Conservation (phyloP, 2,329 filamentous ascomycete species). For the Trichoderma sp. region DNA sequence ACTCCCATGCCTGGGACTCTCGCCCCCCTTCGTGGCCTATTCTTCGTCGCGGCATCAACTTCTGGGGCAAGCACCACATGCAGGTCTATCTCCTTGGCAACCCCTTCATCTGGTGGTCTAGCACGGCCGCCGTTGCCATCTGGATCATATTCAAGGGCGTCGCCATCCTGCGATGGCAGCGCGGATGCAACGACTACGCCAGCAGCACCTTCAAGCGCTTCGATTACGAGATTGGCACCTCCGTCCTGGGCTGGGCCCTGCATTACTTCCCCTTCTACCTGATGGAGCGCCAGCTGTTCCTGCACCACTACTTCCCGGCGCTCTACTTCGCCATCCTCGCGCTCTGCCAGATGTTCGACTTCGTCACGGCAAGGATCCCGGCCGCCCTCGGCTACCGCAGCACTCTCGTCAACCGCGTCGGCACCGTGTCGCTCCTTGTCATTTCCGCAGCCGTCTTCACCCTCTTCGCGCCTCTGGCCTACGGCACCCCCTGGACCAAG, state of each 20-base stretch:
- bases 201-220: slow-evolving; percentile 89
- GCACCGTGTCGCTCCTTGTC: slow-evolving; percentile 72
- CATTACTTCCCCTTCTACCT: slow-evolving; percentile 99
- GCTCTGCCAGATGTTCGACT: slow-evolving; percentile 88
- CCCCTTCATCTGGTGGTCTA: slow-evolving; percentile 91
- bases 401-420: slow-evolving; percentile 73
- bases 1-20: slow-evolving; percentile 98
- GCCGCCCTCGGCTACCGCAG: slow-evolving; percentile 65
- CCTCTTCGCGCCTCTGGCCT: slow-evolving; percentile 85
- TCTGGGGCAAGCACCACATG: slow-evolving; percentile 92
- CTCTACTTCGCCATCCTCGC: slow-evolving; percentile 93
- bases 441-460: slow-evolving; percentile 75
- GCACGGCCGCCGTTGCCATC: slow-evolving; percentile 72
- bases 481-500: slow-evolving; percentile 94
- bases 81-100: slow-evolving; percentile 98
- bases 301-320: slow-evolving; percentile 98
- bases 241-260: slow-evolving; percentile 90
- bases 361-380: slow-evolving; percentile 71
- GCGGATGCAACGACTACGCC: slow-evolving; percentile 84
- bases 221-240: slow-evolving; percentile 92
- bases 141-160: slow-evolving; percentile 87
- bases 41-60: slow-evolving; percentile 93
- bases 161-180: slow-evolving; percentile 89
- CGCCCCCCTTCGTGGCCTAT: slow-evolving; percentile 92
- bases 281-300: slow-evolving; percentile 96